A percentile compares a stretch with the other conserved stretches of the same genome.
phyloP scores from a whole-genome alignment of 306 rosid genomes.

The Quercus ilex region DNA sequence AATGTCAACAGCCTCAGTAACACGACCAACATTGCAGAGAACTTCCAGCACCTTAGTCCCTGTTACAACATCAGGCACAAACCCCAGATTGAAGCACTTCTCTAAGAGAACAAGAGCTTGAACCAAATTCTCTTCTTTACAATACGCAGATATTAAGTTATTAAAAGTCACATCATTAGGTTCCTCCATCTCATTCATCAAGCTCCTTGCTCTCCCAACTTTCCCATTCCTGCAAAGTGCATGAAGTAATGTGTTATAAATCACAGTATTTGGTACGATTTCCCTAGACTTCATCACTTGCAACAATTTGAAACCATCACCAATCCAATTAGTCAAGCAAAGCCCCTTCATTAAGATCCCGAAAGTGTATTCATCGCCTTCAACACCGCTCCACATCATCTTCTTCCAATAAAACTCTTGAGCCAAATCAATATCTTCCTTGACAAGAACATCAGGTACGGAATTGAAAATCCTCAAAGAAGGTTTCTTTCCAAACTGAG shows the following conservation, averaged over 20 bases:
- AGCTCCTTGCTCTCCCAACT: slow-evolving; percentile 82
- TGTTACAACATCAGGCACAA: slow-evolving; percentile 61
- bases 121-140: slow-evolving; percentile 60
- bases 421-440: slow-evolving; percentile 77
- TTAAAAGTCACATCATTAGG: slow-evolving; percentile 67
- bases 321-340: slow-evolving; percentile 63
- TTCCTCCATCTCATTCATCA: slow-evolving; percentile 64
- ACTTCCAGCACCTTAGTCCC: slow-evolving; percentile 61
- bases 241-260: slow-evolving; percentile 75
- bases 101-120: slow-evolving; percentile 68
- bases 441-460: slow-evolving; percentile 61
- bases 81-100: slow-evolving; percentile 57
- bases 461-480: slow-evolving; percentile 69
- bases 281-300: slow-evolving; percentile 58
- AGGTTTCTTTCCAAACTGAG: slow-evolving; percentile 36
- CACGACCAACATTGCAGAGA: slow-evolving; percentile 55
- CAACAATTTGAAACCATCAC: slow-evolving; percentile 73
- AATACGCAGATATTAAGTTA: slow-evolving; percentile 59
- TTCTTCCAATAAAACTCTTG: slow-evolving; percentile 65
- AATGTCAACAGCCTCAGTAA: slow-evolving; percentile 56
- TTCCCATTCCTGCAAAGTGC: slow-evolving; percentile 75
- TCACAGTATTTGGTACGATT: slow-evolving; percentile 48
- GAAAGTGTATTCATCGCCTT: slow-evolving; percentile 60
- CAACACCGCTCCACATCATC: slow-evolving; percentile 57
- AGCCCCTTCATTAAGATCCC: slow-evolving; percentile 82